Evolutionary conservation across 768 basidiomycete species (phyloP), one percentile per base, ranked within the genome.

Genomic region (Phaeotremella fagi): DNA sequence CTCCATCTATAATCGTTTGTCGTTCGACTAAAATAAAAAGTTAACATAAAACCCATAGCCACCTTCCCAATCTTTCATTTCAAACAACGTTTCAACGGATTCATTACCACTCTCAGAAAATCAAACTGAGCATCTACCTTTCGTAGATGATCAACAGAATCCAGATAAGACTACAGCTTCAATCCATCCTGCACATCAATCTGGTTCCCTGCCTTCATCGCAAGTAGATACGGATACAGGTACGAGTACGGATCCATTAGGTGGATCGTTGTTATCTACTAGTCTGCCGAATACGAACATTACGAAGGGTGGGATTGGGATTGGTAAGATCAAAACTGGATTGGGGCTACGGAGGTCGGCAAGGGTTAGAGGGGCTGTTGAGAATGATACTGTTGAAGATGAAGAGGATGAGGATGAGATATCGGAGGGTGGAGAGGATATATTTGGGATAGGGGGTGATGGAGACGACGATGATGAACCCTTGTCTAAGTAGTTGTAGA

Each of bases 51-150:
- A n/a, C 7, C 36, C 26, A 6, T 27, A 69, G 67, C 67, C 67
- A 5, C 52, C 67, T 18, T 24, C 61, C 26, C 52, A 61, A 14
- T 45, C 55, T 1, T 69, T 69, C 54, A 63, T 63, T 18, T 46
- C 55, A 36, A 61, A 66, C 35, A 66, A 69, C 46, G 64, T 61
- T 0, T 69, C 67, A 11, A 61, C 61, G 22, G 67, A 69, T 29
- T 65, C 64, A 11, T 58, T 69, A 1, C 67, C 67, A 26, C 54
- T 56, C 5, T 44, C 59, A 9, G 33, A 51, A 11, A 54, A 60
- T n/a, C 50, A 66, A 4, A 62, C 62, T n/a, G n/a, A n/a, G 15
- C 45, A 55, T 27, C 35, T 59, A n/a, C 33, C n/a, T n/a, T n/a
- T n/a, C n/a, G n/a, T n/a, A n/a, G n/a, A n/a, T n/a, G n/a, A 41